These are phyloP conservation scores for Yamadazyma jaroonii DNA, from an alignment of 1,139 yeast genomes.

Conservation along the genomic window DNA sequence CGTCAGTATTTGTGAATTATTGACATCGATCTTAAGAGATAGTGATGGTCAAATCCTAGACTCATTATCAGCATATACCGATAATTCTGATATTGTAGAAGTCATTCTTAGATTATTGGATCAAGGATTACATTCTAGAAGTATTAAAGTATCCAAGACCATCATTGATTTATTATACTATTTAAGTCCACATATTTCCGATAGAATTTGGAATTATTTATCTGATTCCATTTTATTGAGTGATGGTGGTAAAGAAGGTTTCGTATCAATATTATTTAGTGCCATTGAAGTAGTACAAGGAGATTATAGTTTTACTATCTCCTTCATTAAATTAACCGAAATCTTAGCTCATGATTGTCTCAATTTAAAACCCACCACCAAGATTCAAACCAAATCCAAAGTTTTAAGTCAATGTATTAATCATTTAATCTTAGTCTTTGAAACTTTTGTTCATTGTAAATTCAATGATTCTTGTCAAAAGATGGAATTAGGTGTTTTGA, in stretches of 20 bases:
- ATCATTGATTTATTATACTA: slow-evolving; percentile 52
- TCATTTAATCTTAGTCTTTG: slow-evolving; percentile 67
- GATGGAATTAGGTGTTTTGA: slow-evolving; percentile 57
- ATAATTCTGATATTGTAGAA: slow-evolving; percentile 68
- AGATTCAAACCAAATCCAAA: slow-evolving; percentile 27
- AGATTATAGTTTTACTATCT: slow-evolving; percentile 60
- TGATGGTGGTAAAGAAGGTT: slow-evolving; percentile 67
- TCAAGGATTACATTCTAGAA: slow-evolving; percentile 59
- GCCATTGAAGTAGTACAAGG: slow-evolving; percentile 73
- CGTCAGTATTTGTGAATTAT: slow-evolving; percentile 49
- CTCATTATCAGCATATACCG: slow-evolving; percentile 56
- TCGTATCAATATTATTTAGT: slow-evolving; percentile 61
- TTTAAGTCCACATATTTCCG: slow-evolving; percentile 50
- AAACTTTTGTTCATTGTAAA: slow-evolving; percentile 71
- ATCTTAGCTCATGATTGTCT: slow-evolving; percentile 56
- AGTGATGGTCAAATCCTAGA: slow-evolving; percentile 43
- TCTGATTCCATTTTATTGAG: slow-evolving; percentile 66
- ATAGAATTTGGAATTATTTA: slow-evolving; percentile 77
- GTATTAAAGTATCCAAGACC: slow-evolving; percentile 43
- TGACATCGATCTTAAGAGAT: slow-evolving; percentile 49
- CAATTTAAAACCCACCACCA: slow-evolving; percentile 28
- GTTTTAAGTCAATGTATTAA: slow-evolving; percentile 55
- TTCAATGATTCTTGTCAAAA: slow-evolving; percentile 57
- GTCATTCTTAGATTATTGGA: slow-evolving; percentile 65
- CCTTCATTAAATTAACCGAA: slow-evolving; percentile 54